Percentiles rank a stretch among this genome's conserved stretches.
phyloP scores from a whole-genome alignment of 768 basidiomycete species.

The Suillus spraguei region DNA sequence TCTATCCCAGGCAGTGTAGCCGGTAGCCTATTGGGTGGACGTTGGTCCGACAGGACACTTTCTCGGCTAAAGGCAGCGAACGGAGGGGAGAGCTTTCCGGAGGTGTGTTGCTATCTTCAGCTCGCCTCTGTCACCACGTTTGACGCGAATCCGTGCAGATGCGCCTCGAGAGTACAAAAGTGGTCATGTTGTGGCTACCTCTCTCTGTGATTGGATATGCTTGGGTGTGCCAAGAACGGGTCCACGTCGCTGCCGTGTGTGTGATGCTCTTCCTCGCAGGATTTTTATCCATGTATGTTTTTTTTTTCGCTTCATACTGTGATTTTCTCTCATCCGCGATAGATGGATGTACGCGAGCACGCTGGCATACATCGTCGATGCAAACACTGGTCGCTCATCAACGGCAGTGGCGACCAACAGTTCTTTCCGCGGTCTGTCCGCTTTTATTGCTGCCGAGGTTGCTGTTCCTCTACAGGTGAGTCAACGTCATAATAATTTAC shows the following conservation, averaged over 20 bases:
- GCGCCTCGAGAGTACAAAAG: conserved; percentile 66
- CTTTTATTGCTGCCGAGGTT: conserved; percentile 74
- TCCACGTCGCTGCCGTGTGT: conserved; percentile 69
- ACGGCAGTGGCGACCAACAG: conserved; percentile 79
- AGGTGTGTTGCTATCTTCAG: conserved; percentile 44
- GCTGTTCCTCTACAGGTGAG: conserved; percentile 68
- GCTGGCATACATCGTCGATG: conserved; percentile 85
- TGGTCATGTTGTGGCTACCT: conserved; percentile 55
- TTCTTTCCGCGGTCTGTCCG: conserved; percentile 67
- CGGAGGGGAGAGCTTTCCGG: conserved; percentile 54
- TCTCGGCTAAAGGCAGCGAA: conserved; percentile 41
- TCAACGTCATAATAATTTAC: background rate
- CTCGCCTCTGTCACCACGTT: background rate
- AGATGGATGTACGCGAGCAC: conserved; percentile 66
- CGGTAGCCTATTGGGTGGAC: conserved; percentile 61
- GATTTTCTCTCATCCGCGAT: background rate
- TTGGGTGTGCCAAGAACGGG: conserved; percentile 69
- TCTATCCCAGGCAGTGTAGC: conserved; percentile 43
- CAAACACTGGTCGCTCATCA: conserved; percentile 80
- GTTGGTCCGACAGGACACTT: conserved; percentile 55
- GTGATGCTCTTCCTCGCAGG: conserved; percentile 73
- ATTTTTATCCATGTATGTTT: conserved; percentile 65
- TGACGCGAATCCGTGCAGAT: conserved; percentile 45
- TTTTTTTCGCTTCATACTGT: background rate
- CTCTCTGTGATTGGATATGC: conserved; percentile 67